These are phyloP conservation scores for Leccinum olivaceopallidum DNA, from an alignment of 768 basidiomycete genomes.

Conservation along the genomic window DNA sequence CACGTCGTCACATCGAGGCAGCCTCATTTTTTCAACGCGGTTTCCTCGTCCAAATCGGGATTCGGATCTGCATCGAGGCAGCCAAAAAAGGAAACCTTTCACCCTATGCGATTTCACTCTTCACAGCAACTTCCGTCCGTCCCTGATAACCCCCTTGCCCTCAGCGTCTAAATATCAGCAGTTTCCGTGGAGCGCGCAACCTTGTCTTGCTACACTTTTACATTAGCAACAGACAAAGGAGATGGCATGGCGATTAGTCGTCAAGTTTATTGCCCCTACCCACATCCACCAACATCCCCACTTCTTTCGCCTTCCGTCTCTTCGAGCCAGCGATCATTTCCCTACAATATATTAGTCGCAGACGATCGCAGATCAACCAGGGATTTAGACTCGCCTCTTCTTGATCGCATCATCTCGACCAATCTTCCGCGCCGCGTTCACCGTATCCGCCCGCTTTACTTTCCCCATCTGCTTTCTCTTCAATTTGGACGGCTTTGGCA, in stretches of 20 bases:
- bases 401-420: slow-evolving; percentile 72
- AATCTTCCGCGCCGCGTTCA: slow-evolving; percentile 68
- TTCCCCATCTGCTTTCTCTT: slow-evolving; percentile 85
- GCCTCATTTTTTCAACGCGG: slow-evolving; percentile 35
- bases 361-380: background rate
- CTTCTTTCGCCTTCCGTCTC: slow-evolving; percentile 51
- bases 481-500: slow-evolving; percentile 92
- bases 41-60: slow-evolving; percentile 28
- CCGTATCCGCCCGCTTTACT: slow-evolving; percentile 72
- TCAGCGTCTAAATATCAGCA: background rate
- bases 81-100: slow-evolving; percentile 16
- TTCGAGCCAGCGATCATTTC: slow-evolving; percentile 81
- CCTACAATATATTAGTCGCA: slow-evolving; percentile 37
- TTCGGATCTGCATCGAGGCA: slow-evolving; percentile 30
- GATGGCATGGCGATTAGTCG: slow-evolving; percentile 8
- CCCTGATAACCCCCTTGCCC: background rate
- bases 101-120: background rate
- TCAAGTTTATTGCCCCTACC: background rate
- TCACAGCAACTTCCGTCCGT: background rate
- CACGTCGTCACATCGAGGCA: slow-evolving; percentile 42
- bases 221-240: slow-evolving; percentile 12
- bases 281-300: background rate
- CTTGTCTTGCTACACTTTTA: background rate
- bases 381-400: slow-evolving; percentile 52
- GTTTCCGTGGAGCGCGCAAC: background rate